Evolutionary conservation across 345 rosid species (phyloP), one percentile per base, ranked within the genome.

Genomic region (Arabidopsis thaliana): DNA sequence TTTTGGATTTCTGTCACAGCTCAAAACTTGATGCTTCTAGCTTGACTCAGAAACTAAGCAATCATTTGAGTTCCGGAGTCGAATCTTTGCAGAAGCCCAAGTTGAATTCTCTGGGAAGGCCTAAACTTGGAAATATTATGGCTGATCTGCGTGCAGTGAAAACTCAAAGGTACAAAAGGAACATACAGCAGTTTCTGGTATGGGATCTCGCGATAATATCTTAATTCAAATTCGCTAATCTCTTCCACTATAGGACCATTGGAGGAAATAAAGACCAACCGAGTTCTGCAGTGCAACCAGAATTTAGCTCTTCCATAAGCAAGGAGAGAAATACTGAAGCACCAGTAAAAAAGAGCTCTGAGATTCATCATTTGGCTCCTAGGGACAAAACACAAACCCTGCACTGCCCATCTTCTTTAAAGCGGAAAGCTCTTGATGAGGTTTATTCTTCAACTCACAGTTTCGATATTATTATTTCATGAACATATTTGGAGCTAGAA

Each of bases 391-490:
- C 58, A 56, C 79, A 77, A 73, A 59, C 72, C 16, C 75, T 72
- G 49, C 58, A 3, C 22, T 78, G 66, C 10, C 80, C 67, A 32
- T 55, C 87, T 71, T 85, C 90, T 59, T 79, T 91, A 65, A 95
- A 95, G 75, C 79, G 99, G 59, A 91, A 91, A 87, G 79, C 74
- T 45, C 65, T 33, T 58, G 87, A 88, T 93, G 93, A 92, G 73
- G 71, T 65, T 50, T 40, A 57, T 46, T 8, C 57, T 30, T 52
- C 37, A 41, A 48, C 46, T 44, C 66, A 57, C 45, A 37, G 32
- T 65, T 73, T 51, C 25, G 0, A 34, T 71, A 25, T 48, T 65
- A 12, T 65, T 6, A 32, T 16, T 59, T 14, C 48, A 3, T 24
- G 7, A 7, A 58, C 42, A 74, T 8, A 36, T 63, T 20, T 64